Base-by-base conservation (phyloP, 352 stramenopile species). In the Globisporangium ultimum region DNA sequence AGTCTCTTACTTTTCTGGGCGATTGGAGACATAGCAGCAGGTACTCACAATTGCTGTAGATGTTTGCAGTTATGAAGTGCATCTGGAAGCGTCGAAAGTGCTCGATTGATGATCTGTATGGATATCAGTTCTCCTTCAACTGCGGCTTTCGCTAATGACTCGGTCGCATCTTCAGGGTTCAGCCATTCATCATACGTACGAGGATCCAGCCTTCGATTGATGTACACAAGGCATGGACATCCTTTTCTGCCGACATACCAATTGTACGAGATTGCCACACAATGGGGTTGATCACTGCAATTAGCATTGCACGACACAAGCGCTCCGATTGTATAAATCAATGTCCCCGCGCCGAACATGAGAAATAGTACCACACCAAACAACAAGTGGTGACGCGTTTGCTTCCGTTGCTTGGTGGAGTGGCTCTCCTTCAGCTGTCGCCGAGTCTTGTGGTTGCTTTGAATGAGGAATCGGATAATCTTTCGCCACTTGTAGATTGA, bases 401-500 rank as follows among this genome's bases (percentile, higher is more conserved):
- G 53, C 38, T 61, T 60, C 22, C 45, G 46, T 15, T 61, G 21
- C 60, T 53, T 61, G 17, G 34, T 47, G 0, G 53, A 46, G 53
- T 66, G 60, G 14, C 14, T 41, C 40, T 62, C 45, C 1, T 20
- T 56, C 11, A 66, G 20, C 40, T 61, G 38, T 4, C 40, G 52
- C 11, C 15, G 38, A 6, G 32, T 50, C 48, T 55, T 53, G 47
- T 66, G 60, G 22, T 66, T 32, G 28, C 40, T 42, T 28, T 61
- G 60, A 14, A 66, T 57, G 14, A 62, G 47, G 41, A 59, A 61
- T 9, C 52, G 46, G 32, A 66, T 61, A 38, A 66, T 66, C 60
- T 66, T 66, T 36, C 53, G 52, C 60, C 60, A 66, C 38, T 66
- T 66, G 53, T 66, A 66, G 53, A 66, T 57, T 45, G 60, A 66